Evolutionary conservation across 768 basidiomycete species (phyloP).

Genomic region (Leccinum subtestaceum): DNA sequence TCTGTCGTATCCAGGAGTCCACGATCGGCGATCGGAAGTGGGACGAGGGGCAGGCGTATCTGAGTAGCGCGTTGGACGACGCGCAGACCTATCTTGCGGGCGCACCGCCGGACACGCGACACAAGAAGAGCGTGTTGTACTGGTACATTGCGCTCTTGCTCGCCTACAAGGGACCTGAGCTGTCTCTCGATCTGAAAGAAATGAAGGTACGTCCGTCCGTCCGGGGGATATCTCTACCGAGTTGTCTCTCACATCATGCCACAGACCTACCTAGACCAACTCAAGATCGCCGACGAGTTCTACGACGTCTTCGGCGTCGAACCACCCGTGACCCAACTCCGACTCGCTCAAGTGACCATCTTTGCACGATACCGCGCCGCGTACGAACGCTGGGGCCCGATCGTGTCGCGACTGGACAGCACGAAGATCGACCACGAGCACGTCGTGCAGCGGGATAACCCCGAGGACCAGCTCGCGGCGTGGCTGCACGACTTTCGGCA

Average conservation of each 20-base stretch:
- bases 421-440: conserved; percentile 30
- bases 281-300: conserved; percentile 54
- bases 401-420: conserved; percentile 39
- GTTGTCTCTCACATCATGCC: background rate
- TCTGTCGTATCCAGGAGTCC: conserved; percentile 46
- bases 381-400: conserved; percentile 43
- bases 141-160: conserved; percentile 58
- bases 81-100: conserved; percentile 51
- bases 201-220: conserved; percentile 38
- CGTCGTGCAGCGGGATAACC: conserved; percentile 36
- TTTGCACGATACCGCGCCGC: conserved; percentile 45
- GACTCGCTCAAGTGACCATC: conserved; percentile 52
- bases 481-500: conserved; percentile 54
- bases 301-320: conserved; percentile 42
- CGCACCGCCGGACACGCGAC: conserved; percentile 60
- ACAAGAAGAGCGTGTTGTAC: conserved; percentile 57
- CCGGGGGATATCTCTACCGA: no score
- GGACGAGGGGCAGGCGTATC: conserved; percentile 60
- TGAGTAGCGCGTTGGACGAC: conserved; percentile 60
- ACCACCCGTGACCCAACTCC: conserved; percentile 50
- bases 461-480: conserved; percentile 54
- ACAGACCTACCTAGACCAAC: conserved; percentile 39
- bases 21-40: conserved; percentile 42
- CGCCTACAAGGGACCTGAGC: conserved; percentile 47
- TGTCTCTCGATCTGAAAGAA: conserved; percentile 49